These are phyloP conservation scores for Eruca vesicaria DNA, from an alignment of 441 rosid genomes.

Conservation along the genomic window DNA sequence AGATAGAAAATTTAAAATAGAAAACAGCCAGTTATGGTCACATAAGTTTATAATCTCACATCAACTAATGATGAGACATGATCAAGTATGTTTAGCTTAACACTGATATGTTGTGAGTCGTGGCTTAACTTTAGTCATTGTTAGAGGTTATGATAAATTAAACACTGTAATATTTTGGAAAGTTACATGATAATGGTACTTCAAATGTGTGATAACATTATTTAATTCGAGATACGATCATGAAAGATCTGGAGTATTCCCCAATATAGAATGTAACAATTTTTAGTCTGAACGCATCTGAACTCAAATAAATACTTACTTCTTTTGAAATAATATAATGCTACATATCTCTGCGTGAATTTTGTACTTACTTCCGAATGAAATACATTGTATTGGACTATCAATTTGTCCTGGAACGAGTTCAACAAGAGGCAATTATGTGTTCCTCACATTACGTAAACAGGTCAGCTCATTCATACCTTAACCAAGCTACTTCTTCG, in stretches of 20 bases:
- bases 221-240: neutral
- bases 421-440: neutral
- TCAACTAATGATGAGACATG: neutral
- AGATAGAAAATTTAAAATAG: neutral
- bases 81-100: neutral
- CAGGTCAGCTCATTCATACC: too few relatives aligned
- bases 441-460: neutral
- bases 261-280: neutral
- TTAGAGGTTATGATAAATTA: neutral
- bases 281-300: neutral
- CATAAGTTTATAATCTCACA: neutral
- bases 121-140: neutral
- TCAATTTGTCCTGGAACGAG: neutral
- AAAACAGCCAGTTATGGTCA: neutral
- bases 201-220: neutral
- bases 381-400: neutral
- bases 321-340: too few relatives aligned
- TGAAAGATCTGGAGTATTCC: neutral
- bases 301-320: neutral
- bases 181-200: too few relatives aligned
- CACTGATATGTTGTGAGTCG: neutral
- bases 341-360: too few relatives aligned
- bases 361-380: too few relatives aligned
- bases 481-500: neutral
- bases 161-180: too few relatives aligned